Percentiles rank a stretch among this genome's conserved stretches.
phyloP scores from a whole-genome alignment of 345 rosid species.

The Turritis glabra region DNA sequence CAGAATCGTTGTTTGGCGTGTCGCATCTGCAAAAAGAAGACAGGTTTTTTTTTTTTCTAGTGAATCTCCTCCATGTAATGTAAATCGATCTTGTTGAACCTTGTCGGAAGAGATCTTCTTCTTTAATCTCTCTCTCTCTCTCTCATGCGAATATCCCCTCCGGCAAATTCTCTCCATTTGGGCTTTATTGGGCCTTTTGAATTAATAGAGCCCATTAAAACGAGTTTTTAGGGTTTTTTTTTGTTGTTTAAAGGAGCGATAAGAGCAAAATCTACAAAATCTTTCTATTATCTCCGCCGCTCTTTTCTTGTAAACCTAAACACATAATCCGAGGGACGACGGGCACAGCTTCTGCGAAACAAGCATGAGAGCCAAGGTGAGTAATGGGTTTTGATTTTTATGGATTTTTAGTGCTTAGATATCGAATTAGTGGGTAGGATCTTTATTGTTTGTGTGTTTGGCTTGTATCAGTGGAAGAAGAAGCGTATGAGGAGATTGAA shows the following conservation, averaged over 20 bases:
- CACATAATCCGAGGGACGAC: neutral
- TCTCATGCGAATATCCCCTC: slow-evolving; percentile 9
- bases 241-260: slow-evolving; percentile 7
- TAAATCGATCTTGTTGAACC: neutral
- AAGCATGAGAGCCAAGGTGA: slow-evolving; percentile 38
- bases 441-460: neutral
- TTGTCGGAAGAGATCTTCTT: slow-evolving; percentile 11
- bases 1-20: slow-evolving; percentile 8
- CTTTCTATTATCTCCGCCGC: slow-evolving; percentile 26
- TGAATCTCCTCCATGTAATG: slow-evolving; percentile 6
- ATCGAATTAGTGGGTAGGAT: neutral
- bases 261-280: neutral
- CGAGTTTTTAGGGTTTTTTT: slow-evolving; percentile 25
- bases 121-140: neutral
- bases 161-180: neutral
- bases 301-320: neutral
- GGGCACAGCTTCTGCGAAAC: neutral
- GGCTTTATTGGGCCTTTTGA: neutral
- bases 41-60: neutral
- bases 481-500: slow-evolving; percentile 99
- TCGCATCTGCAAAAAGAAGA: neutral
- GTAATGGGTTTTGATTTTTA: neutral
- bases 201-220: neutral
- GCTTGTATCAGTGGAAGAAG: slow-evolving; percentile 84
- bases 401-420: neutral